Conservation (phyloP, 2,329 filamentous ascomycete genomes). For the Fusarium camptoceras region DNA sequence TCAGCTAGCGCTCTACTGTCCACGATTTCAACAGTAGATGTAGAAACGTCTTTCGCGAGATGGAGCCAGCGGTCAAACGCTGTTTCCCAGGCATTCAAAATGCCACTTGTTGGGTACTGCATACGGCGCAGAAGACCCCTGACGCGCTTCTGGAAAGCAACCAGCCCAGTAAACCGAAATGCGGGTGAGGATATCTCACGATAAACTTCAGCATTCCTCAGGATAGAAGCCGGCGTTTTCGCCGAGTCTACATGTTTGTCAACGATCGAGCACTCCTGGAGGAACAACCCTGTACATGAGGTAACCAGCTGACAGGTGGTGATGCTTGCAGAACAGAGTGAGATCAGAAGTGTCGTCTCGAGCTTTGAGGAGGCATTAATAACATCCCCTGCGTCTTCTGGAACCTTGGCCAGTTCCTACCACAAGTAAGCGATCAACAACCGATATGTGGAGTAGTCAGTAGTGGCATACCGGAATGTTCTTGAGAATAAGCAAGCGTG, state of each 20-base stretch:
- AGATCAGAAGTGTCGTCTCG: slow-evolving; percentile 72
- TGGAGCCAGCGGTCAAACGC: slow-evolving; percentile 74
- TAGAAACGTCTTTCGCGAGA: slow-evolving; percentile 72
- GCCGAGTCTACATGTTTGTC: slow-evolving; percentile 62
- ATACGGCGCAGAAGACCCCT: slow-evolving; percentile 70
- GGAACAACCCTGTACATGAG: slow-evolving; percentile 69
- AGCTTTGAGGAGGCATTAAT: slow-evolving; percentile 64
- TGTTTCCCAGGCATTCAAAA: slow-evolving; percentile 74
- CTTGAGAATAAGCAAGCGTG: slow-evolving; percentile 64
- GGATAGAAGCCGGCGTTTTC: slow-evolving; percentile 63
- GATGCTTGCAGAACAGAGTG: slow-evolving; percentile 73
- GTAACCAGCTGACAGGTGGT: slow-evolving; percentile 74
- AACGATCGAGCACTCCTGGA: slow-evolving; percentile 70
- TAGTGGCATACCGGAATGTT: slow-evolving; percentile 59
- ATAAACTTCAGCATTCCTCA: slow-evolving; percentile 72
- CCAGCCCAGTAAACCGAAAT: slow-evolving; percentile 75
- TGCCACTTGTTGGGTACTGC: slow-evolving; percentile 72
- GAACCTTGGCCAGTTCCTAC: slow-evolving; percentile 66
- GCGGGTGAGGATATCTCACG: slow-evolving; percentile 71
- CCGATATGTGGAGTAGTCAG: neutral
- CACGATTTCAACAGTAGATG: slow-evolving; percentile 61
- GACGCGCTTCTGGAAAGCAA: slow-evolving; percentile 76
- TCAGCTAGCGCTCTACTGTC: slow-evolving; percentile 69
- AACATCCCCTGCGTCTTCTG: slow-evolving; percentile 67
- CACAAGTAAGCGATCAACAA: slow-evolving; percentile 21